phyloP scores from a whole-genome alignment of 2,329 filamentous ascomycete genomes.

The Venturia nashicola region DNA sequence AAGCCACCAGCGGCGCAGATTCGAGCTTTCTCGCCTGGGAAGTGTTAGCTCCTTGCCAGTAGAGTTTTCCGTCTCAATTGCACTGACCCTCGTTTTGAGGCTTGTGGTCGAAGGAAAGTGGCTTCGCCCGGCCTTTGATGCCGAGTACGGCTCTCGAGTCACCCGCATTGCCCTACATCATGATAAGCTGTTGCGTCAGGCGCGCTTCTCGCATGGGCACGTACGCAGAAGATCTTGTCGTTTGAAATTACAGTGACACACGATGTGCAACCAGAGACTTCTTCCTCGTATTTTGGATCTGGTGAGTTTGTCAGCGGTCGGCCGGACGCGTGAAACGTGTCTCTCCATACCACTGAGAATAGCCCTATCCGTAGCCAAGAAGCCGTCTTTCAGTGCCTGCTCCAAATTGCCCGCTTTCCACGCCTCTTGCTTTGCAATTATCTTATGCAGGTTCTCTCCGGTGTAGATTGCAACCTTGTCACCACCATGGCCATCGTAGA shows the following conservation, averaged over 20 bases:
- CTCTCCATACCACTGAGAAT: conserved; percentile 72
- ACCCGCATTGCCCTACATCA: conserved; percentile 75
- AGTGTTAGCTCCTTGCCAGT: conserved; percentile 10
- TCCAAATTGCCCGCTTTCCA: conserved; percentile 87
- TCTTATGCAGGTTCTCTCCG: conserved; percentile 85
- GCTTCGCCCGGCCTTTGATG: conserved; percentile 94
- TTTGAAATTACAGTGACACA: conserved; percentile 81
- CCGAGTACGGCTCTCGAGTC: conserved; percentile 92
- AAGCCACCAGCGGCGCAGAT: conserved; percentile 95
- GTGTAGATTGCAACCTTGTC: conserved; percentile 92
- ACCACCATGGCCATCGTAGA: conserved; percentile 95
- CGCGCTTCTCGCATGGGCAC: conserved; percentile 28
- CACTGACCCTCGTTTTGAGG: conserved; percentile 82
- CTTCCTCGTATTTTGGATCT: conserved; percentile 96
- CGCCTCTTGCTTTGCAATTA: conserved; percentile 85
- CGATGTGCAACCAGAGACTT: conserved; percentile 95
- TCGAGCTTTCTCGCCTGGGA: conserved; percentile 81
- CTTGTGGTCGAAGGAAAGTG: conserved; percentile 98
- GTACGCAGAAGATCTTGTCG: conserved; percentile 88
- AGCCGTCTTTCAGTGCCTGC: conserved; percentile 93
- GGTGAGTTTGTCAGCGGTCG: conserved; percentile 10
- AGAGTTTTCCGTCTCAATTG: not conserved
- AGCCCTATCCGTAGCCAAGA: conserved; percentile 87
- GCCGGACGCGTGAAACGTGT: not conserved
- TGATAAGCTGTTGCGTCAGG: not conserved